phyloP scores from a whole-genome alignment of 1,284 basidiomycete genomes.

The Malassezia cuniculi region DNA sequence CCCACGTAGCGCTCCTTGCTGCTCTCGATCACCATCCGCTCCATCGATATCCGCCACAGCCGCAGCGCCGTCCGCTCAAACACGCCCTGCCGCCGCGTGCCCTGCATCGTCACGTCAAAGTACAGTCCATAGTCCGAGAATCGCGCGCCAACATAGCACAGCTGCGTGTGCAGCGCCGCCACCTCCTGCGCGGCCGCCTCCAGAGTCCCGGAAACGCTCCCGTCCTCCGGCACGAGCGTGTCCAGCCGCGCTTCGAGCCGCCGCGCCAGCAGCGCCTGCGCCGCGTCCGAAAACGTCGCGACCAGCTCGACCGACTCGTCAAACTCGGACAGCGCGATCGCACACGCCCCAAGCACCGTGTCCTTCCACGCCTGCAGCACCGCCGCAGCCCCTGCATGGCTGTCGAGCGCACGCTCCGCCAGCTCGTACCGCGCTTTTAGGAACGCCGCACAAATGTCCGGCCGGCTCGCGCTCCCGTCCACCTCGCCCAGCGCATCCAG shows the following conservation, averaged over 20 bases:
- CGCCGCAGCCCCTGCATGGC: background rate
- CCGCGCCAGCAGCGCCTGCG: background rate
- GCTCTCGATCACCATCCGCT: too few relatives aligned
- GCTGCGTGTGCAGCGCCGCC: background rate
- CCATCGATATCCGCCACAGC: slow-evolving; percentile 1
- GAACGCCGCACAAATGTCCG: slow-evolving; percentile 5
- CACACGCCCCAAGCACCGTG: background rate
- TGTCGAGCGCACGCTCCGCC: background rate
- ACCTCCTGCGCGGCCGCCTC: background rate
- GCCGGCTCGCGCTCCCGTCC: background rate
- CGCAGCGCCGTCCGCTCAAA: background rate
- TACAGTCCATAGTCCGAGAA: slow-evolving; percentile 1
- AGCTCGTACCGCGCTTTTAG: background rate
- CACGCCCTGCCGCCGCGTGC: background rate
- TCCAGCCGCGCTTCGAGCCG: background rate
- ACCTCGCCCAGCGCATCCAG: background rate
- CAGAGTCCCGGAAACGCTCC: too few relatives aligned
- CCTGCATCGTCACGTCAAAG: background rate
- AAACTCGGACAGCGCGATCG: slow-evolving; percentile 2
- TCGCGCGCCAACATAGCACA: background rate
- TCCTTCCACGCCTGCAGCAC: slow-evolving; percentile 5
- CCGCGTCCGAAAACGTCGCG: slow-evolving; percentile 2
- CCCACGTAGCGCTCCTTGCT: too few relatives aligned
- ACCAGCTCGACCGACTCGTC: slow-evolving; percentile 1
- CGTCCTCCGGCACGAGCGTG: too few relatives aligned